Evolutionary conservation across 257 asterid genomes (phyloP).

Genomic region (Solanum okadae): DNA sequence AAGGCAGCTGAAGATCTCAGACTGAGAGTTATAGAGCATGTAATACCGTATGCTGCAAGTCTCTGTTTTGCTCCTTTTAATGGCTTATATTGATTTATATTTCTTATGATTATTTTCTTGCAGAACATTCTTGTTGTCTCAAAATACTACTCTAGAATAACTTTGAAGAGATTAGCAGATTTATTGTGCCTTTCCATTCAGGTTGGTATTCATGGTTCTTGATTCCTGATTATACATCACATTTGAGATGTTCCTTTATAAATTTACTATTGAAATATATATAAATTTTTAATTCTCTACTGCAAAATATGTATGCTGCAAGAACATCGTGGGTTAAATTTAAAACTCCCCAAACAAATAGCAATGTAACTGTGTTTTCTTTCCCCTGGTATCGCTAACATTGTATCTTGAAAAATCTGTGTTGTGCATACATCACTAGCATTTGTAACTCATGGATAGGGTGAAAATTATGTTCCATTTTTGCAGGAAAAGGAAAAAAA

Average conservation of each 20-base stretch:
- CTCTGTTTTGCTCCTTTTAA: neutral
- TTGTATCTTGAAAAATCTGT: neutral
- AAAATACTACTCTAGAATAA: slow-evolving; percentile 78
- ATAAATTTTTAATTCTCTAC: neutral
- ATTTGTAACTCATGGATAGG: neutral
- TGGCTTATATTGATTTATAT: neutral
- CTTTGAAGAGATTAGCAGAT: slow-evolving; percentile 89
- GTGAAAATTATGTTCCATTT: neutral
- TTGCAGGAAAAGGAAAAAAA: neutral
- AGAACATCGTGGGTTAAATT: neutral
- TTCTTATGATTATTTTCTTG: slow-evolving; percentile 9
- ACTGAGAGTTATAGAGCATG: slow-evolving; percentile 91
- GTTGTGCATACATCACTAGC: neutral
- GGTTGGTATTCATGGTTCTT: slow-evolving; percentile 26
- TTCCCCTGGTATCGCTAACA: neutral
- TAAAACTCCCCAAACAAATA: neutral
- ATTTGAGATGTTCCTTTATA: neutral
- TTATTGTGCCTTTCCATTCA: slow-evolving; percentile 66
- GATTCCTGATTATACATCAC: neutral
- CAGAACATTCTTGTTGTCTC: slow-evolving; percentile 96
- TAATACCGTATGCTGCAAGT: slow-evolving; percentile 15
- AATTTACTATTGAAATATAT: neutral
- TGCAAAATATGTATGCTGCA: neutral
- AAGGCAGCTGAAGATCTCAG: slow-evolving; percentile 89
- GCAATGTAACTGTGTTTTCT: neutral